Evolutionary conservation across 768 basidiomycete species (phyloP).

Genomic region (Chalciporus piperatus): DNA sequence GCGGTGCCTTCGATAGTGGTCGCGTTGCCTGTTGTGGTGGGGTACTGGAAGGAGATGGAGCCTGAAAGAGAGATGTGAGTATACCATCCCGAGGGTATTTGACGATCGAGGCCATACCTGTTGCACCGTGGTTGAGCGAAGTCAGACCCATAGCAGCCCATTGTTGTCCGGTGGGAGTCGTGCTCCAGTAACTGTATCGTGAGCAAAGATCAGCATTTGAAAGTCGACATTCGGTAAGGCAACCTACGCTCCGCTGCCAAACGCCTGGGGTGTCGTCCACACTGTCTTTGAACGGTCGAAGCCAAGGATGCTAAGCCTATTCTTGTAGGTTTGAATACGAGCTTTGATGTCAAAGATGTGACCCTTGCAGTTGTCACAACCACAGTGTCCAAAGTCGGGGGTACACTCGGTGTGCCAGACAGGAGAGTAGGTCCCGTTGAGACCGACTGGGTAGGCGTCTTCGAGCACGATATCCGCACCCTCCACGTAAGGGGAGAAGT

Average conservation of each 20-base stretch:
- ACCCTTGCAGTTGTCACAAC: conserved; percentile 68
- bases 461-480: conserved; percentile 73
- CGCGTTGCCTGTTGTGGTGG: conserved; percentile 18
- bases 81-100: not conserved
- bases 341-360: conserved; percentile 59
- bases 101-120: conserved; percentile 8
- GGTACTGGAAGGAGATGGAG: conserved; percentile 28
- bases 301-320: conserved; percentile 57
- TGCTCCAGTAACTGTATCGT: conserved; percentile 26
- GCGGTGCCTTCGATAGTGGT: conserved; percentile 26
- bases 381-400: conserved; percentile 67
- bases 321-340: conserved; percentile 62
- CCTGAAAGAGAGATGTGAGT: conserved; percentile 13
- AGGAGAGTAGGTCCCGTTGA: conserved; percentile 61
- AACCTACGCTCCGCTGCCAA: conserved; percentile 50
- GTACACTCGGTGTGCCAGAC: conserved; percentile 63
- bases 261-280: conserved; percentile 78
- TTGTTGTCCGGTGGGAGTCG: conserved; percentile 26
- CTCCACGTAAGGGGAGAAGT: conserved; percentile 53
- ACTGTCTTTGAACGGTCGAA: conserved; percentile 65
- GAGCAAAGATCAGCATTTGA: not conserved
- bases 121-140: conserved; percentile 27
- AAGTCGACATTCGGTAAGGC: rapidly evolving
- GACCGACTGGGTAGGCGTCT: conserved; percentile 37
- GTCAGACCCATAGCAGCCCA: conserved; percentile 25